Conservation (phyloP, 2,329 filamentous ascomycete species). For the Pseudopyricularia cyperi region DNA sequence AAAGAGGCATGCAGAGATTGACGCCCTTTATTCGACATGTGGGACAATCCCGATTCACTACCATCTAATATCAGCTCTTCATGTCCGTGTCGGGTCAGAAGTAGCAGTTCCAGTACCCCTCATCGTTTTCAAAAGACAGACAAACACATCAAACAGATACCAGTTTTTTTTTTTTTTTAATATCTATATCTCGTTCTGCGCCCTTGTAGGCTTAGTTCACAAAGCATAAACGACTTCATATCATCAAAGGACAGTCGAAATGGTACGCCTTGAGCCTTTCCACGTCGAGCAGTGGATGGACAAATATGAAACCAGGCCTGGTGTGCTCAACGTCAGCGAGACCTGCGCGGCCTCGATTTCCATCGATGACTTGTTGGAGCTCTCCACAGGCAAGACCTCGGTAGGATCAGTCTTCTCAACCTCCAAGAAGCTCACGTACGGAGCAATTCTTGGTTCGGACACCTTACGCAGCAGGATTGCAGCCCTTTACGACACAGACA, state of each 20-base stretch:
- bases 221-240: neutral
- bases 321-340: slow-evolving; percentile 60
- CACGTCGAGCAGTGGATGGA: slow-evolving; percentile 64
- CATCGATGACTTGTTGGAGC: slow-evolving; percentile 47
- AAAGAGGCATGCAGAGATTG: neutral
- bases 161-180: neutral
- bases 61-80: neutral
- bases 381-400: slow-evolving; percentile 40
- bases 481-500: slow-evolving; percentile 29
- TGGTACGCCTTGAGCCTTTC: slow-evolving; percentile 44
- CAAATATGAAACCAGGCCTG: slow-evolving; percentile 40
- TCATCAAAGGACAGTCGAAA: slow-evolving; percentile 7
- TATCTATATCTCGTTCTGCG: neutral
- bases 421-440: slow-evolving; percentile 54
- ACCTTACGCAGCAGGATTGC: slow-evolving; percentile 52
- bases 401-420: slow-evolving; percentile 21
- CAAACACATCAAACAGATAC: too few relatives aligned
- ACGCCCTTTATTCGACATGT: neutral
- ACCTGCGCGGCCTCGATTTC: slow-evolving; percentile 68
- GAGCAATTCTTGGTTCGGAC: slow-evolving; percentile 56
- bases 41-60: neutral
- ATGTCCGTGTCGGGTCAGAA: too few relatives aligned
- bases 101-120: too few relatives aligned
- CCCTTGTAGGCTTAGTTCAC: too few relatives aligned
- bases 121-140: neutral